phyloP scores from a whole-genome alignment of 23 red algal species.

The Gracilaria vermiculophylla region DNA sequence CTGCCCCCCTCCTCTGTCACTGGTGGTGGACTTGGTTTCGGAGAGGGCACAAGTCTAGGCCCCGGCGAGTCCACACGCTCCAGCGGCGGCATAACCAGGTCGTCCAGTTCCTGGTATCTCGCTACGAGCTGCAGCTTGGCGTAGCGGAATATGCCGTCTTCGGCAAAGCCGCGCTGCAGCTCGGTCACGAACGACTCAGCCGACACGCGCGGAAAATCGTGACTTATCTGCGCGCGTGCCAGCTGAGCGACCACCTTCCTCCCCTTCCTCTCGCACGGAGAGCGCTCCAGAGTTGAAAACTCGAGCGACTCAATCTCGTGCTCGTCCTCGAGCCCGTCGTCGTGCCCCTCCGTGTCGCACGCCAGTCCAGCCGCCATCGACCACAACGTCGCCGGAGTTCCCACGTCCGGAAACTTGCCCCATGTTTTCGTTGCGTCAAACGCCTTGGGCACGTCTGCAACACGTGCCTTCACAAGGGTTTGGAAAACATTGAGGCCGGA shows the following conservation, averaged over 20 bases:
- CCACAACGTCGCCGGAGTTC: neutral
- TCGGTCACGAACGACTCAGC: constrained; percentile 3
- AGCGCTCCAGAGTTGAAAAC: neutral
- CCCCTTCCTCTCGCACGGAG: neutral
- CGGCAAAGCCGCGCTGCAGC: constrained; percentile 2
- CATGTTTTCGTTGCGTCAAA: constrained; percentile 19
- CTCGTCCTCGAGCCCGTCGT: neutral
- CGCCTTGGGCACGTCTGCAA: constrained; percentile 6
- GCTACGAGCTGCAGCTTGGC: constrained; percentile 24
- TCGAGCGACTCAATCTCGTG: neutral
- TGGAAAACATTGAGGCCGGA: neutral
- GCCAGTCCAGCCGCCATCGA: neutral
- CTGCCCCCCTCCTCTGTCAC: neutral
- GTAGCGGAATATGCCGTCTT: constrained; percentile 18
- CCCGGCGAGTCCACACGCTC: neutral
- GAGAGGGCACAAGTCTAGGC: neutral
- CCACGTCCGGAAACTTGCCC: neutral
- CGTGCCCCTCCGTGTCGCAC: neutral
- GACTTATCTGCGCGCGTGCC: constrained; percentile 10
- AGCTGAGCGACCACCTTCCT: neutral
- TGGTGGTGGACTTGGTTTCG: neutral
- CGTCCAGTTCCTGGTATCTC: neutral
- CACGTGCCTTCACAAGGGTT: neutral
- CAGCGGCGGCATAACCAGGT: constrained; percentile 17
- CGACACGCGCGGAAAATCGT: constrained; percentile 2